Base-by-base conservation (phyloP, 2,329 filamentous ascomycete species). In the Exophiala phaeomuriformis region DNA sequence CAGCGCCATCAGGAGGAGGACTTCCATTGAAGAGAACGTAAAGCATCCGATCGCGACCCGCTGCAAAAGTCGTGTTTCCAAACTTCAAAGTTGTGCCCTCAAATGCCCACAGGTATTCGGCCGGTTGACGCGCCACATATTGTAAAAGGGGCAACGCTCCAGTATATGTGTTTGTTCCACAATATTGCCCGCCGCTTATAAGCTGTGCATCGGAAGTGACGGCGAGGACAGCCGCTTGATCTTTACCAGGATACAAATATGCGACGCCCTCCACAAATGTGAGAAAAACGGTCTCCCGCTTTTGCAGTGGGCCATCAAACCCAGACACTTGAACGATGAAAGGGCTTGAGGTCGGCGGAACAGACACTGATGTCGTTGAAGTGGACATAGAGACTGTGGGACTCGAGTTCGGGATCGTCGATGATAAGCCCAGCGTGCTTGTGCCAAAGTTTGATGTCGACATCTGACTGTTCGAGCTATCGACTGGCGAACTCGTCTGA, bases 251-350 rank as follows among this genome's bases (percentile, higher is more conserved):
- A 27, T 6, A 39, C 10, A 55, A 42, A 47, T 43, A 55, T 33
- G 55, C 55, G 12, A 37, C 27, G 5, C 30, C 35, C 4, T 47
- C 49, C 9, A 33, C 39, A 35, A 53, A 55, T 3, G 49, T 52
- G 4, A 58, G 27, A 36, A 33, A 58, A 19, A 41, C 41, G 35
- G 30, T n/a, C n/a, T 45, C 46, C 6, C 55, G 55, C 19, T 33
- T 42, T 19, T 43, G 49, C 12, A 55, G 35, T 31, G 45, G 55
- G 39, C 27, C 31, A 44, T 44, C 40, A 30, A 49, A 10, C n/a
- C 47, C 51, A 12, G 41, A 47, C 30, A 52, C 46, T 35, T 45
- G 41, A 28, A 58, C 41, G 27, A 54, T 37, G 46, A 58, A 58
- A 0, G 52, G 52, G 28, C n/a, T 46, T 3, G 55, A 49, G 6